Percentiles rank a stretch among this genome's conserved stretches.
Conservation (phyloP, 2,329 filamentous ascomycete genomes). For the Coleophoma cylindrospora region DNA sequence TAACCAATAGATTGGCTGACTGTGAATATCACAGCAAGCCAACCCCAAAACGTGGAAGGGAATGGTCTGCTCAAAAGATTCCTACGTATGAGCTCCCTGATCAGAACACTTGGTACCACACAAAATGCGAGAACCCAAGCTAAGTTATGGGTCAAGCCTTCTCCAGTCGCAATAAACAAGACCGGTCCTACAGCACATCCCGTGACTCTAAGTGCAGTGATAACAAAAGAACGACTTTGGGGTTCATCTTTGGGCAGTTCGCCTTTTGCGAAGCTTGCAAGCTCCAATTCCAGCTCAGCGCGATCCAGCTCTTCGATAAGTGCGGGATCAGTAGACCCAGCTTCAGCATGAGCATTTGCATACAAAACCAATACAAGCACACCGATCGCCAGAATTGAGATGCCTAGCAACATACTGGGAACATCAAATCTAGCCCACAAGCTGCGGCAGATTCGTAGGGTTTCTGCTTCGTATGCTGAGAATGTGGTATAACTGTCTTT, state of each 20-base stretch:
- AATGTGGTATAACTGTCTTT: constrained; percentile 52
- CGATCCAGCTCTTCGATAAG: constrained; percentile 45
- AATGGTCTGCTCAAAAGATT: constrained; percentile 43
- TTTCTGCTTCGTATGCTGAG: constrained; percentile 70
- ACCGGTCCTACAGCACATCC: constrained; percentile 17
- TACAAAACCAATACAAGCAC: constrained; percentile 70
- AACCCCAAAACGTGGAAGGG: constrained; percentile 82
- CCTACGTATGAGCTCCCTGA: constrained; percentile 25
- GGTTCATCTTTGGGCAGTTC: constrained; percentile 16
- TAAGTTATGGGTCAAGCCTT: constrained; percentile 14
- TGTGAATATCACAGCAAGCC: constrained; percentile 75
- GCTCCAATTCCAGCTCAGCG: constrained; percentile 52
- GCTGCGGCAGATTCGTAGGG: constrained; percentile 71
- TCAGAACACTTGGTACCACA: constrained; percentile 30
- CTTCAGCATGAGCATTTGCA: constrained; percentile 52
- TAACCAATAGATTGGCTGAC: constrained; percentile 89
- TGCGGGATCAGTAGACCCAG: constrained; percentile 48
- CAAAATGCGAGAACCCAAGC: constrained; percentile 17
- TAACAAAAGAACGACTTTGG: constrained; percentile 14
- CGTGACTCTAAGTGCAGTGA: constrained; percentile 20
- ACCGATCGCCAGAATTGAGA: constrained; percentile 63
- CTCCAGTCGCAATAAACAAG: constrained; percentile 11
- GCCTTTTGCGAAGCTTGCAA: constrained; percentile 29
- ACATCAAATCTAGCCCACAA: constrained; percentile 94
- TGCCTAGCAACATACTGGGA: constrained; percentile 76